Evolutionary conservation across 1,139 yeast genomes (phyloP), one percentile per base, ranked within the genome.

Genomic region (Kodamaea ohmeri): DNA sequence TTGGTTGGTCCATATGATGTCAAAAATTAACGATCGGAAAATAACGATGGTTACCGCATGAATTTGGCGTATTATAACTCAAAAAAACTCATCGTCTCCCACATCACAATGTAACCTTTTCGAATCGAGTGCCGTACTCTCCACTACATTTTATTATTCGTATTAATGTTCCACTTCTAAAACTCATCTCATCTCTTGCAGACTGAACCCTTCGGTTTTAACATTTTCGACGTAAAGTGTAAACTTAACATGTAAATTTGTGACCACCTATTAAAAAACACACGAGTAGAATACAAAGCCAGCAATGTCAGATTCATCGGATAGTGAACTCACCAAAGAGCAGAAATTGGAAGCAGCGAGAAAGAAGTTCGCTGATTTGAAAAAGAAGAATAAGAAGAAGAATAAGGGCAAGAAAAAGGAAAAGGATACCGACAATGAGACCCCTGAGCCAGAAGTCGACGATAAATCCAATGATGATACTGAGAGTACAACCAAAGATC

Each of bases 271-370:
- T n/a, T n/a, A n/a, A n/a, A n/a, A 19, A 6, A 24, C 28, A 25
- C 28, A 8, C 4, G 8, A 29, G 30, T 37, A 9, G 18, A 18
- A 11, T 36, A 21, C 24, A 30, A 5, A 20, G 33, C 18, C 13
- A 19, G 31, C 8, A 28, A 40, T 32, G 49, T 39, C 35, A 20
- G 44, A 41, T 15, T 41, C 38, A 6, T 49, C 49, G 17, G 58
- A 54, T 25, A 44, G 42, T 12, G 69, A 63, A 46, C 55, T 63
- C 43, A 52, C 56, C 35, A 74, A 76, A 46, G 80, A 76, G 42
- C 82, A 77, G 50, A 70, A 78, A 55, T 63, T 81, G 36, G 84
- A 79, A 44, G 79, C 79, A 1, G 87, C 87, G 11, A 71, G 79
- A 51, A 78, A 78, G 61, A 73, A 76, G 55, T 77, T 72, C 49